phyloP scores from a whole-genome alignment of 768 basidiomycete species.

The Hebeloma cylindrosporum region DNA sequence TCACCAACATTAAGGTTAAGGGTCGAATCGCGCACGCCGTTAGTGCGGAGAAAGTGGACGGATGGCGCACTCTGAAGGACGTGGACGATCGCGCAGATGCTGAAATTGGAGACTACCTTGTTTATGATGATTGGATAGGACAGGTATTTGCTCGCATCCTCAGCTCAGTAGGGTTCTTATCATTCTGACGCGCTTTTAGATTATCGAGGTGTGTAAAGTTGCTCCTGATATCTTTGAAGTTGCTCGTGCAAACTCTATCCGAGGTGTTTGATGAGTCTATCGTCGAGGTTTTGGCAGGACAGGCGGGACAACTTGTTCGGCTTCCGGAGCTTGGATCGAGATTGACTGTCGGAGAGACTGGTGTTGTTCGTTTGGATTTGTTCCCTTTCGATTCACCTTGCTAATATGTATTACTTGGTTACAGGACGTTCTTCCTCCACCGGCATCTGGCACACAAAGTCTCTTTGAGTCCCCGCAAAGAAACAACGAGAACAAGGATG shows the following conservation, averaged over 20 bases:
- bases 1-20: conserved; percentile 60
- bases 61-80: conserved; percentile 62
- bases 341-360: conserved; percentile 72
- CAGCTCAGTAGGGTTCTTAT: neutral
- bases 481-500: conserved; percentile 51
- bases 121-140: conserved; percentile 85
- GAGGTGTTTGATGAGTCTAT: conserved; percentile 85
- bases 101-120: conserved; percentile 80
- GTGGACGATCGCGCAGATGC: conserved; percentile 58
- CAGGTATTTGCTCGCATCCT: conserved; percentile 51
- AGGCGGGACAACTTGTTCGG: conserved; percentile 61
- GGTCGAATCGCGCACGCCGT: conserved; percentile 78
- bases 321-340: conserved; percentile 79
- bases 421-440: conserved; percentile 68
- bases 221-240: neutral
- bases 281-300: conserved; percentile 62
- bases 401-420: neutral
- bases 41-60: conserved; percentile 54
- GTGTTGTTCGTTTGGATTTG: conserved; percentile 49
- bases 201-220: conserved; percentile 13
- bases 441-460: conserved; percentile 42
- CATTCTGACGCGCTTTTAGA: conserved; percentile 4
- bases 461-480: conserved; percentile 47
- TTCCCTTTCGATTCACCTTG: neutral
- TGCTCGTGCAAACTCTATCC: conserved; percentile 4